These are phyloP conservation scores for Sarocladiaceae sp. DNA, from an alignment of 2,329 filamentous ascomycete genomes.

Conservation along the genomic window DNA sequence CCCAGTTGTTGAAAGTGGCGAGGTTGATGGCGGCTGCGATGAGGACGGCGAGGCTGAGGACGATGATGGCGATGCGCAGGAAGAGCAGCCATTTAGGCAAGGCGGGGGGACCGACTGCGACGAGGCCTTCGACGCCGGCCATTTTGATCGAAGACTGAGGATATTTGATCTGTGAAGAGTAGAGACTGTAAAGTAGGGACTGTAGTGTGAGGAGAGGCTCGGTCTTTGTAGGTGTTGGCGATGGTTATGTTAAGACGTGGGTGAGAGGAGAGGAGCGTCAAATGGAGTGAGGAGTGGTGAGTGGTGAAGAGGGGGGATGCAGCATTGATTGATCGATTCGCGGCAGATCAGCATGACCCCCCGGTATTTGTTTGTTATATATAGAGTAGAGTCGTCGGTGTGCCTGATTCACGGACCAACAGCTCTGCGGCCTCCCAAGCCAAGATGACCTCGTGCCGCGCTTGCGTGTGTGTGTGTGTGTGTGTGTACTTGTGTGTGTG, in stretches of 20 bases:
- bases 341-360: neutral
- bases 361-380: neutral
- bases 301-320: neutral
- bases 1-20: conserved; percentile 23
- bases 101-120: conserved; percentile 29
- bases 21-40: conserved; percentile 34
- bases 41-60: conserved; percentile 33
- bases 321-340: neutral
- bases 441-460: neutral
- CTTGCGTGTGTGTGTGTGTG: neutral
- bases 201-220: too few relatives aligned
- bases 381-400: too few relatives aligned
- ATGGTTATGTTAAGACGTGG: neutral
- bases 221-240: too few relatives aligned
- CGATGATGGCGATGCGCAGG: conserved; percentile 30
- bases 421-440: neutral
- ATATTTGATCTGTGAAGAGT: neutral
- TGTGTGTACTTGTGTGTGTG: neutral
- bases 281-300: neutral
- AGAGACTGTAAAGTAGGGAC: too few relatives aligned
- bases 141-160: neutral
- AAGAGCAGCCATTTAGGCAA: conserved; percentile 30
- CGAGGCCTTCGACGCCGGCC: conserved; percentile 23
- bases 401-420: neutral
- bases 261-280: conserved; percentile 7